phyloP scores from a whole-genome alignment of 495 filamentous ascomycete species.

The Aspergillus campestris region DNA sequence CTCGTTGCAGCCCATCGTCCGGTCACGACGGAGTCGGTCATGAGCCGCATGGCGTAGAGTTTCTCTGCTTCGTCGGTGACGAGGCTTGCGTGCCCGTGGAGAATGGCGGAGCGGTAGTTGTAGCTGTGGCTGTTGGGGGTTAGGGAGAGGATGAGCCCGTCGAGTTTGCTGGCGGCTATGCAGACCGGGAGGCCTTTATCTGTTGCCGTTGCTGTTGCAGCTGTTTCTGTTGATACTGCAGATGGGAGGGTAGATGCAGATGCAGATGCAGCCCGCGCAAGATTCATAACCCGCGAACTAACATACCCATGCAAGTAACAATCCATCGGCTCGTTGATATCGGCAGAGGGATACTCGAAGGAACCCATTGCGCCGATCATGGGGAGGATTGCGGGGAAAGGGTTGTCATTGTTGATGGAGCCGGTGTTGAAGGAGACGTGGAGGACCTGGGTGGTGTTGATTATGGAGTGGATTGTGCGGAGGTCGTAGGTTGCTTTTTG shows the following conservation, averaged over 20 bases:
- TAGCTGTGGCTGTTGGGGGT: constrained; percentile 75
- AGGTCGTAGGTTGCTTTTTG: constrained; percentile 62
- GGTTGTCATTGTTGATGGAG: constrained; percentile 35
- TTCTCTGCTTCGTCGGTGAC: constrained; percentile 66
- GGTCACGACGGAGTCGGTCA: constrained; percentile 67
- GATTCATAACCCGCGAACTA: constrained; percentile 66
- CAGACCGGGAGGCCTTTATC: constrained; percentile 50
- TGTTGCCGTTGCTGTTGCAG: constrained; percentile 13
- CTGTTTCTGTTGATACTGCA: too few relatives aligned
- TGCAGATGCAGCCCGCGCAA: constrained; percentile 34
- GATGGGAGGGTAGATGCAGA: too few relatives aligned
- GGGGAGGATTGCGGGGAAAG: constrained; percentile 71
- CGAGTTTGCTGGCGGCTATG: constrained; percentile 59
- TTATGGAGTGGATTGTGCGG: constrained; percentile 66
- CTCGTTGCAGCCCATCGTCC: constrained; percentile 63
- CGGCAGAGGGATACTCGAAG: constrained; percentile 53
- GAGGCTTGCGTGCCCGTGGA: constrained; percentile 65
- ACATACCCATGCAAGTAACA: constrained; percentile 88
- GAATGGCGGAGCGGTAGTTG: constrained; percentile 79
- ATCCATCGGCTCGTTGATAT: constrained; percentile 58
- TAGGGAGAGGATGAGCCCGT: constrained; percentile 69
- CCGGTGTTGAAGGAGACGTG: constrained; percentile 73
- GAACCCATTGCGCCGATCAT: constrained; percentile 84
- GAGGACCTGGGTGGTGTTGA: constrained; percentile 68
- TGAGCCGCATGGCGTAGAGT: constrained; percentile 70